Evolutionary conservation across 345 rosid genomes (phyloP).

Genomic region (Melaleuca quinquenervia): DNA sequence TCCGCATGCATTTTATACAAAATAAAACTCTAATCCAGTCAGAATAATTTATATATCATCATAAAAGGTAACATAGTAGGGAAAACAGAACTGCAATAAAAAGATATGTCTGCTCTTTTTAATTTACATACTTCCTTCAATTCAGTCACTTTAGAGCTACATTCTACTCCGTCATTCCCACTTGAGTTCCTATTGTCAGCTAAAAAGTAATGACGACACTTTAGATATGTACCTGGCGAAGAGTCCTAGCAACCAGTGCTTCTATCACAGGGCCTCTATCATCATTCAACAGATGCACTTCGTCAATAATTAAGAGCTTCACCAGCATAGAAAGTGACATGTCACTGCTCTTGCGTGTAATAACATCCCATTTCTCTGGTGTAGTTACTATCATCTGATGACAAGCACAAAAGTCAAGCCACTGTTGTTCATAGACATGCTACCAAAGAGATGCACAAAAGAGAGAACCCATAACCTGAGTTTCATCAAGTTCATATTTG

Average conservation of each 20-base stretch:
- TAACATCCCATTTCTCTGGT: slow-evolving; percentile 99
- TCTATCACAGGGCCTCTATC: slow-evolving; percentile 98
- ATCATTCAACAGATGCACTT: slow-evolving; percentile 97
- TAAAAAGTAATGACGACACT: slow-evolving; percentile 1
- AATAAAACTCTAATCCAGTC: background rate
- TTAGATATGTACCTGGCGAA: slow-evolving; percentile 67
- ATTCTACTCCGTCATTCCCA: background rate
- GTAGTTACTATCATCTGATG: slow-evolving; percentile 98
- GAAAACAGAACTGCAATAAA: background rate
- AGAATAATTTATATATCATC: background rate
- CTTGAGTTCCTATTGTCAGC: background rate
- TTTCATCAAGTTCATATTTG: slow-evolving; percentile 79
- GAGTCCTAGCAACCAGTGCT: slow-evolving; percentile 95
- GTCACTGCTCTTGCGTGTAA: slow-evolving; percentile 98
- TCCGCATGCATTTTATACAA: background rate
- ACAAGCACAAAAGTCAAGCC: slow-evolving; percentile 1
- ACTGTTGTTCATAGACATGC: background rate
- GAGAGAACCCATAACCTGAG: slow-evolving; percentile 52
- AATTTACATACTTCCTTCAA: background rate
- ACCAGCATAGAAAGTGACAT: slow-evolving; percentile 97
- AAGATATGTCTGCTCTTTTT: background rate
- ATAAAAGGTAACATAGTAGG: background rate
- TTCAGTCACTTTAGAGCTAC: background rate
- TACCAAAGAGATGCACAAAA: background rate
- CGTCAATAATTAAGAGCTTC: slow-evolving; percentile 94